phyloP scores from a whole-genome alignment of 768 basidiomycete species.

The Boletus coccyginus region DNA sequence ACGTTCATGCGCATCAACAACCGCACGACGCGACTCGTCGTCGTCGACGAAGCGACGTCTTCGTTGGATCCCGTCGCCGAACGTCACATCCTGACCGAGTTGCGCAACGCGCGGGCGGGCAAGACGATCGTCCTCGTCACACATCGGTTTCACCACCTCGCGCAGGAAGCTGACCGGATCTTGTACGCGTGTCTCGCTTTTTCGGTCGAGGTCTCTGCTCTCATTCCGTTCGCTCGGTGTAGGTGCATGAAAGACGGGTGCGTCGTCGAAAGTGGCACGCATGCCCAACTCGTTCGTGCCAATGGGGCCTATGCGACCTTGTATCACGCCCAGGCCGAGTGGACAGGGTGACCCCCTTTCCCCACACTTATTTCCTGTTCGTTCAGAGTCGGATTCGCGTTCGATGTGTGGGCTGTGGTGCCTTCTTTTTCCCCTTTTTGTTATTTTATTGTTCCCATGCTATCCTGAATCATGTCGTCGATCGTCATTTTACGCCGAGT shows the following conservation, averaged over 20 bases:
- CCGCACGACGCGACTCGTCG: slow-evolving; percentile 42
- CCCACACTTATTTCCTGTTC: no score
- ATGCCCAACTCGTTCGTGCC: slow-evolving; percentile 24
- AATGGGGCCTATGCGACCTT: slow-evolving; percentile 27
- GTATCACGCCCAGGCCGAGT: slow-evolving; percentile 22
- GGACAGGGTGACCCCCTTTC: background rate
- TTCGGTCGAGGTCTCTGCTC: background rate
- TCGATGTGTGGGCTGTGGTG: no score
- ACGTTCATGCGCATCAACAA: slow-evolving; percentile 39
- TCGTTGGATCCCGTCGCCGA: slow-evolving; percentile 57
- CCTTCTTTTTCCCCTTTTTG: no score
- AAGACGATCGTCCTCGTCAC: slow-evolving; percentile 58
- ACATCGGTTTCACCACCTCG: slow-evolving; percentile 52
- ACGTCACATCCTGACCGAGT: slow-evolving; percentile 41
- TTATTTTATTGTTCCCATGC: no score
- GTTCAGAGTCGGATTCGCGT: no score
- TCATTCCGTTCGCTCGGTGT: background rate
- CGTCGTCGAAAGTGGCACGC: slow-evolving; percentile 31
- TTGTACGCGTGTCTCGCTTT: slow-evolving; percentile 38
- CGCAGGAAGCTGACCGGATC: slow-evolving; percentile 48
- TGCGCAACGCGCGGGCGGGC: slow-evolving; percentile 38
- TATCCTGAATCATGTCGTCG: no score
- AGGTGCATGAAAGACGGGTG: slow-evolving; percentile 34
- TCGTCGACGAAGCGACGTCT: slow-evolving; percentile 59
- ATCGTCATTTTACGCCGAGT: no score